Evolutionary conservation across 495 filamentous ascomycete genomes (phyloP).

Genomic region (Trichocladium uniseriatum): DNA sequence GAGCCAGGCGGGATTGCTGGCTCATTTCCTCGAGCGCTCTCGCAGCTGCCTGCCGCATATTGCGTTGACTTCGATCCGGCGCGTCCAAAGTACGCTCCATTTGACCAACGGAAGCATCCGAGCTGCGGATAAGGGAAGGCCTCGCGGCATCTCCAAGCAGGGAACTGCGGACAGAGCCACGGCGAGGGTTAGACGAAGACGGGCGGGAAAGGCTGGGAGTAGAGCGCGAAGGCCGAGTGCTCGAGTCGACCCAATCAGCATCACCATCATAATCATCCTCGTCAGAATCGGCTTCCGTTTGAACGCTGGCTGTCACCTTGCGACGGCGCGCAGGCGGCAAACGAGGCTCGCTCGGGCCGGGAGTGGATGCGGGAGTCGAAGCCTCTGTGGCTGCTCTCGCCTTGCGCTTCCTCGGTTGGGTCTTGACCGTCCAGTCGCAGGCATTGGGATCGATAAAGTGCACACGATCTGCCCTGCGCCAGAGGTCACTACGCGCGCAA

Average conservation of each 20-base stretch:
- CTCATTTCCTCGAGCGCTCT: background rate
- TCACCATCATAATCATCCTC: background rate
- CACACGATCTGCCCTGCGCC: background rate
- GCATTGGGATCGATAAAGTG: constrained; percentile 14
- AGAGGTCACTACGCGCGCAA: constrained; percentile 4
- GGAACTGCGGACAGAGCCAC: background rate
- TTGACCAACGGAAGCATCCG: background rate
- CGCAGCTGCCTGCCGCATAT: background rate
- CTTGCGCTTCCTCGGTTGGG: background rate
- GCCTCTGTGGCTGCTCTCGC: no score
- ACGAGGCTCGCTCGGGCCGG: background rate
- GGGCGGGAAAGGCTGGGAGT: no score
- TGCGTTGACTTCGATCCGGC: background rate
- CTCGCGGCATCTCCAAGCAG: background rate
- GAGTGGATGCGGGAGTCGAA: background rate
- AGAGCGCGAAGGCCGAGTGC: background rate
- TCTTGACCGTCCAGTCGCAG: constrained; percentile 4
- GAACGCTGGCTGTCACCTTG: background rate
- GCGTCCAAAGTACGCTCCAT: background rate
- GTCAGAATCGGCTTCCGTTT: background rate
- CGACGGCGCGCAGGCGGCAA: background rate
- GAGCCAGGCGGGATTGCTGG: background rate
- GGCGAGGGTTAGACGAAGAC: no score
- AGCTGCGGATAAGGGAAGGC: background rate
- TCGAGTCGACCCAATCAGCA: background rate